Evolutionary conservation across 73 alveolate genomes (phyloP).

Genomic region (Halteria grandinella): DNA sequence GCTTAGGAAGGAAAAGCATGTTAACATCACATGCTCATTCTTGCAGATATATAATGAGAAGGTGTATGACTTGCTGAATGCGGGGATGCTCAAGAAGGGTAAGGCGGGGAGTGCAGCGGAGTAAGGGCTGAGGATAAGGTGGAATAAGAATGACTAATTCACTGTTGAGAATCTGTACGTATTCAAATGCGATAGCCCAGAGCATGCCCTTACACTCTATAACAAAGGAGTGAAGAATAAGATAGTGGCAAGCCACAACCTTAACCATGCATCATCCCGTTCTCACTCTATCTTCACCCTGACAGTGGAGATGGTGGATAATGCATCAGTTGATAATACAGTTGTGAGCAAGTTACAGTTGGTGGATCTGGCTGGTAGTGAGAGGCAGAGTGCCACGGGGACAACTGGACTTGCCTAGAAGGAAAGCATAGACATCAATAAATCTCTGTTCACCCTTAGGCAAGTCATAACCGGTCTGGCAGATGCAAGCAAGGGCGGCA

Average conservation of each 20-base stretch:
- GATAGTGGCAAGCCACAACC: conserved; percentile 86
- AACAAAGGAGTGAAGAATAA: conserved; percentile 81
- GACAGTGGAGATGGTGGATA: conserved; percentile 78
- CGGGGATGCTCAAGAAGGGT: background rate
- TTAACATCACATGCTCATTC: background rate
- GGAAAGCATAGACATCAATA: conserved; percentile 96
- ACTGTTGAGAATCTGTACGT: conserved; percentile 72
- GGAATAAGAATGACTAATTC: conserved; percentile 73
- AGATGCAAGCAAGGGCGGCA: conserved; percentile 71
- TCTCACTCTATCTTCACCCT: conserved; percentile 91
- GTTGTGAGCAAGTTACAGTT: conserved; percentile 86
- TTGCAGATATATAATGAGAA: conserved; percentile 54
- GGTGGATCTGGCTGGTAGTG: conserved; percentile 98
- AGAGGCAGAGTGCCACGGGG: conserved; percentile 87
- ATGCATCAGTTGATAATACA: conserved; percentile 76
- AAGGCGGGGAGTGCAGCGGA: too few species aligned
- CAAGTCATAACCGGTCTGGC: conserved; percentile 93
- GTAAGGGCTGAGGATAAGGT: conserved; percentile 69
- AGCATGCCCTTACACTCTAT: conserved; percentile 70
- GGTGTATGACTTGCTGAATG: conserved; percentile 49
- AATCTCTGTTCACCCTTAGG: conserved; percentile 92
- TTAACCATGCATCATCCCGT: conserved; percentile 85
- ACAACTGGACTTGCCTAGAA: conserved; percentile 88
- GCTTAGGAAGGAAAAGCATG: background rate
- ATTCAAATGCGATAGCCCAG: conserved; percentile 62